Percentiles rank a stretch among this genome's conserved stretches.
phyloP scores from a whole-genome alignment of 2,329 filamentous ascomycete genomes.

The Teratosphaeriaceae sp. region DNA sequence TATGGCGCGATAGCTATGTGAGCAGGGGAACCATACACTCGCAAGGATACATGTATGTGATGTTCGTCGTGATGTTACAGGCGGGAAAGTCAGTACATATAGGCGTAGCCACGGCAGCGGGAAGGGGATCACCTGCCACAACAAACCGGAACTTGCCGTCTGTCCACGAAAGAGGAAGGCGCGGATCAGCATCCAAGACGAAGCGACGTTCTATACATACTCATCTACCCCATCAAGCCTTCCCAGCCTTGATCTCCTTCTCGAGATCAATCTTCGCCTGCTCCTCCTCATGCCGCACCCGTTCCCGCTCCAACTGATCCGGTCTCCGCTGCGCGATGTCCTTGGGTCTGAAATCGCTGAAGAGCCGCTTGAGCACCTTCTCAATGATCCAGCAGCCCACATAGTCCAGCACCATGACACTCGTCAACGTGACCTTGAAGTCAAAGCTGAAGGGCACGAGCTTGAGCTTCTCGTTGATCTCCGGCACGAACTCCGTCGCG shows the following conservation, averaged over 20 bases:
- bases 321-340: slow-evolving; percentile 83
- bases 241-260: slow-evolving; percentile 28
- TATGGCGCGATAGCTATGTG: no score
- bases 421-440: slow-evolving; percentile 82
- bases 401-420: slow-evolving; percentile 83
- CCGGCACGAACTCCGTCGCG: slow-evolving; percentile 89
- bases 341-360: slow-evolving; percentile 87
- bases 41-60: no score
- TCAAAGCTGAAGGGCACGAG: slow-evolving; percentile 83
- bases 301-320: slow-evolving; percentile 78
- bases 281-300: slow-evolving; percentile 54
- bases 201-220: slow-evolving; percentile 6
- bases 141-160: background rate
- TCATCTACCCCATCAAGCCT: slow-evolving; percentile 21
- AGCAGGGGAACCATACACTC: no score
- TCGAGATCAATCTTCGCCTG: slow-evolving; percentile 34
- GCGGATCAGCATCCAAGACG: background rate
- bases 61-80: no score
- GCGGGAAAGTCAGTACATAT: no score
- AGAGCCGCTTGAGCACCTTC: slow-evolving; percentile 72
- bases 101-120: no score
- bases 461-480: slow-evolving; percentile 88
- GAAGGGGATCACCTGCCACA: no score
- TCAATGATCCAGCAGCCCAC: slow-evolving; percentile 82
- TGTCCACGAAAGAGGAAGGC: background rate